A percentile compares a stretch with the other conserved stretches of the same genome.
These are phyloP conservation scores for Pythium sp. DNA, from an alignment of 352 stramenopile genomes.

Conservation along the genomic window DNA sequence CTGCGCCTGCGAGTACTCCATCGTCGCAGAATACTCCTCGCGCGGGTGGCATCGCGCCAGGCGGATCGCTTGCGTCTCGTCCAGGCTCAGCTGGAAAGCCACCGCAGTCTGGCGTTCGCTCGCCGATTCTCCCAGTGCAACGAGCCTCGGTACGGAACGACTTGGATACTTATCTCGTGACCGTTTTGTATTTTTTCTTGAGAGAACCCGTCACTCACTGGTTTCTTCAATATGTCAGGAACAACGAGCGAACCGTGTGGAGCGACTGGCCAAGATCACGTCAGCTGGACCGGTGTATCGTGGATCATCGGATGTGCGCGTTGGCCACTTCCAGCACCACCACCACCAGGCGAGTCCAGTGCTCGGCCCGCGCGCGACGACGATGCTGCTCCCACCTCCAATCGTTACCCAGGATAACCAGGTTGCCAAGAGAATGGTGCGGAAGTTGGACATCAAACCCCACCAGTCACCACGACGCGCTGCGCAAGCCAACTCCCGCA, in stretches of 20 bases:
- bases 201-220: neutral
- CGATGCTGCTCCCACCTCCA: constrained; percentile 17
- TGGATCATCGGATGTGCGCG: constrained; percentile 3
- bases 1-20: neutral
- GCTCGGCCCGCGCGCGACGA: constrained; percentile 40
- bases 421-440: constrained; percentile 37
- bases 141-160: constrained; percentile 17
- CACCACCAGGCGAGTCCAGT: constrained; percentile 38
- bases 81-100: constrained; percentile 11
- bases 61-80: constrained; percentile 16
- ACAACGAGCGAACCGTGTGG: constrained; percentile 23
- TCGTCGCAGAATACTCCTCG: neutral
- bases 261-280: constrained; percentile 67
- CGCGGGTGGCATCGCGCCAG: constrained; percentile 12
- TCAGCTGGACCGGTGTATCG: constrained; percentile 44
- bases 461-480: constrained; percentile 67
- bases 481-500: constrained; percentile 23
- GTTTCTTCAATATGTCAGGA: constrained; percentile 11
- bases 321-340: constrained; percentile 13
- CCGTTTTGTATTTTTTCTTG: neutral
- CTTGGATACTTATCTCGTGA: neutral
- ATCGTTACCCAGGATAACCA: constrained; percentile 23
- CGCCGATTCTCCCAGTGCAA: constrained; percentile 45
- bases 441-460: constrained; percentile 74
- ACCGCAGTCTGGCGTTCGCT: constrained; percentile 17